phyloP scores from a whole-genome alignment of 2,329 filamentous ascomycete genomes.

The Alternaria rosae region DNA sequence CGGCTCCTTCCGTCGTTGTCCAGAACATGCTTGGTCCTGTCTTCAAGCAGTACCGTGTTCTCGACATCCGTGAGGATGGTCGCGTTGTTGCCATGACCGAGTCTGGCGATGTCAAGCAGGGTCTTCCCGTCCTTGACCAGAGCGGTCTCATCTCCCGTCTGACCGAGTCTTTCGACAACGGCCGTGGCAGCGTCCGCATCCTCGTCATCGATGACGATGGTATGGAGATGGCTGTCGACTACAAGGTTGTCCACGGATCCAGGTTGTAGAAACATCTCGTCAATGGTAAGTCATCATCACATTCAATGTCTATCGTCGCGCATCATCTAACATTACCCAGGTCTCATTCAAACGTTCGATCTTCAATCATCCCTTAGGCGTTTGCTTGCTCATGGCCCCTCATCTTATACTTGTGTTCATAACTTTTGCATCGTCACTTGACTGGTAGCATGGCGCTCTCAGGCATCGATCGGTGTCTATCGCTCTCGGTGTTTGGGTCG shows the following conservation, averaged over 20 bases:
- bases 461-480: conserved; percentile 22
- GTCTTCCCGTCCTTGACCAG: conserved; percentile 92
- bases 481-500: conserved; percentile 23
- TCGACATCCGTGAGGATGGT: conserved; percentile 89
- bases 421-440: conserved; percentile 42
- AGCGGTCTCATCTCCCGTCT: conserved; percentile 86
- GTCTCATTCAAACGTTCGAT: conserved; percentile 39
- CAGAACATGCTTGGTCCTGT: conserved; percentile 99
- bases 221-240: conserved; percentile 95
- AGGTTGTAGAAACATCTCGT: conserved; percentile 60
- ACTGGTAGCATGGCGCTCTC: conserved; percentile 27
- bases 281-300: conserved; percentile 36
- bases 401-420: conserved; percentile 49
- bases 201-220: conserved; percentile 94
- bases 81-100: conserved; percentile 96
- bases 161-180: conserved; percentile 82
- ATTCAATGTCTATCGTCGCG: neutral
- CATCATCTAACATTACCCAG: conserved; percentile 27
- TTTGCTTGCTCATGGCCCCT: conserved; percentile 43
- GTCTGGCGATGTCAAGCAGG: conserved; percentile 97
- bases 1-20: conserved; percentile 92
- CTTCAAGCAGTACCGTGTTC: conserved; percentile 99
- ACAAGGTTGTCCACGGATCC: conserved; percentile 93
- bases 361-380: conserved; percentile 43
- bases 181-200: conserved; percentile 91